phyloP scores from a whole-genome alignment of 1,284 basidiomycete species.

The Cystobasidiaceae sp. region DNA sequence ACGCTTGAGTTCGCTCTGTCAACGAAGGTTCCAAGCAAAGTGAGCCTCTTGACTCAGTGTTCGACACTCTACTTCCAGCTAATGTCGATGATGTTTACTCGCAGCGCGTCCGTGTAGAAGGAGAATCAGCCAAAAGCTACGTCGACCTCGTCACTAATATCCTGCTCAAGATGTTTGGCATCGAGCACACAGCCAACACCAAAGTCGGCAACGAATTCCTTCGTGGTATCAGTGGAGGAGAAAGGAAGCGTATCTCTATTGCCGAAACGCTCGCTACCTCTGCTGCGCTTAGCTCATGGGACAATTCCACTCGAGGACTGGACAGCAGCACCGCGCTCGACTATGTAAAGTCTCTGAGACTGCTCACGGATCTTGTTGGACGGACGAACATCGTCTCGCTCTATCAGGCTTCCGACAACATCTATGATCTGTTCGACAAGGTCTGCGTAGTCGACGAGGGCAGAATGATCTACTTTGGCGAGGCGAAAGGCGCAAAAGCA shows the following conservation, averaged over 20 bases:
- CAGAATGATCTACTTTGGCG: conserved; percentile 39
- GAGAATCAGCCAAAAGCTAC: conserved; percentile 34
- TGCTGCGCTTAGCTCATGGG: conserved; percentile 40
- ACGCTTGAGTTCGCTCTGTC: conserved; percentile 32
- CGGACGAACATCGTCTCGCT: conserved; percentile 73
- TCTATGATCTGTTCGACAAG: conserved; percentile 46
- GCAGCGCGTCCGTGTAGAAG: not conserved
- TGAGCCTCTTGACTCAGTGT: no score
- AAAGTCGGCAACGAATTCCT: conserved; percentile 65
- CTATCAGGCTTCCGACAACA: conserved; percentile 62
- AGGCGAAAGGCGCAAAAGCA: conserved; percentile 62
- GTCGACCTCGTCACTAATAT: conserved; percentile 54
- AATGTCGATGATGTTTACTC: not conserved
- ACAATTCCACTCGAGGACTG: conserved; percentile 41
- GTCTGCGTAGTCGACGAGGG: conserved; percentile 31
- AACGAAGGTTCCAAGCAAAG: conserved; percentile 16
- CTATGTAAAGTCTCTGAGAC: conserved; percentile 65
- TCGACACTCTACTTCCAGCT: no score
- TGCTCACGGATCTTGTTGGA: conserved; percentile 71
- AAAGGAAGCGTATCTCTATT: conserved; percentile 45
- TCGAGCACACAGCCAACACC: conserved; percentile 68
- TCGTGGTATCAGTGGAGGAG: conserved; percentile 57
- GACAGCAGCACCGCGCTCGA: conserved; percentile 81
- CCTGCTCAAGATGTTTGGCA: conserved; percentile 63
- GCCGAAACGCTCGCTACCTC: conserved; percentile 32